These are phyloP conservation scores for Sclerotinia glacialis DNA, from an alignment of 2,329 filamentous ascomycete species.

Conservation along the genomic window DNA sequence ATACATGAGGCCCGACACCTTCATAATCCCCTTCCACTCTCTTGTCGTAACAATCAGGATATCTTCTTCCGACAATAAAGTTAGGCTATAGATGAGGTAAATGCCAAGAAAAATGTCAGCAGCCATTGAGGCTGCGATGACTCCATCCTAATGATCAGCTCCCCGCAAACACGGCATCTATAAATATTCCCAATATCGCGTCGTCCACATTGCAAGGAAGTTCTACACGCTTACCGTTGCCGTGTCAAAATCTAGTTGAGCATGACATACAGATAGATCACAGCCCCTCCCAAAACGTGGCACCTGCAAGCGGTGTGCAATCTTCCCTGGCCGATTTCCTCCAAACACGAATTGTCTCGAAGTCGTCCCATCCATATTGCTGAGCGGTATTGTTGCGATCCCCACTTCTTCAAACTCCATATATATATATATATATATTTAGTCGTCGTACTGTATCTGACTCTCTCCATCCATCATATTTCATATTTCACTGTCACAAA, in stretches of 20 bases:
- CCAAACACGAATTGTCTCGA: not conserved
- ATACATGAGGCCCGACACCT: not conserved
- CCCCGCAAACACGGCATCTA: slow-evolving; percentile 4
- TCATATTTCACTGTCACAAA: not conserved
- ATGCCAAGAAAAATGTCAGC: slow-evolving; percentile 4
- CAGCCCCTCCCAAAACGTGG: not conserved
- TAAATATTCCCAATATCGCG: not conserved
- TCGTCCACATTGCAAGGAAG: not conserved
- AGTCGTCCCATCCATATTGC: not conserved
- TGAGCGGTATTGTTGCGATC: not conserved
- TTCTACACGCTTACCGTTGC: not conserved
- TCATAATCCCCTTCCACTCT: not conserved
- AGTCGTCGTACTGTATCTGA: no score
- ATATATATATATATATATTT: not conserved
- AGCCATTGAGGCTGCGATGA: slow-evolving; percentile 11
- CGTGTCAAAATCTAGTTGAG: not conserved
- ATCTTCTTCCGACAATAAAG: not conserved
- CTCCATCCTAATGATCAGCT: not conserved
- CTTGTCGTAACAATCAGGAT: not conserved
- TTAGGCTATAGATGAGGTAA: not conserved
- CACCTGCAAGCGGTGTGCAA: not conserved
- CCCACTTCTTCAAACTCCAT: not conserved
- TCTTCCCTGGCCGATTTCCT: not conserved
- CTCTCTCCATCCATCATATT: no score
- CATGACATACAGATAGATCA: not conserved